Conservation (phyloP, 345 rosid species). For the Gossypium thurberi region DNA sequence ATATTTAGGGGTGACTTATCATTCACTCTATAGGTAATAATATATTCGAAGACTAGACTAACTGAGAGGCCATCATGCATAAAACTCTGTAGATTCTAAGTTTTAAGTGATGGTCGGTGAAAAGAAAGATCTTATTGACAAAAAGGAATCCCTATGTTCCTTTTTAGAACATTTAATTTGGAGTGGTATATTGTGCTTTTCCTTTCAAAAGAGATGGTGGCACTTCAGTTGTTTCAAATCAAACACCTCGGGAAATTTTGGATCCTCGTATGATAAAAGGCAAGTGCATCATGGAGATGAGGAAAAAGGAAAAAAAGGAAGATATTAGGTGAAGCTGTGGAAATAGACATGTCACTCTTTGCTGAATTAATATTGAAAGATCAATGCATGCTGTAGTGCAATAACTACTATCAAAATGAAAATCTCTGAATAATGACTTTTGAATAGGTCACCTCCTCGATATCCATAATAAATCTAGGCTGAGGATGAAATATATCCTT, state of each 20-base stretch:
- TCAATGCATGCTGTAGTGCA: slow-evolving; percentile 14
- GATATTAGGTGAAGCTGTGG: slow-evolving; percentile 18
- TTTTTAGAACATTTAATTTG: not conserved
- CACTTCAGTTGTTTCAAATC: not conserved
- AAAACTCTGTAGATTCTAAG: slow-evolving; percentile 9
- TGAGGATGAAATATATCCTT: slow-evolving; percentile 4
- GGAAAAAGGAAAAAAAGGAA: not conserved
- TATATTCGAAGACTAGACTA: not conserved
- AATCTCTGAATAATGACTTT: slow-evolving; percentile 3
- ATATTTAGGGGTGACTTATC: not conserved
- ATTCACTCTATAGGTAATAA: not conserved
- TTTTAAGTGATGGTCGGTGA: not conserved
- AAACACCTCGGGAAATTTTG: not conserved
- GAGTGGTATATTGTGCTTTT: not conserved
- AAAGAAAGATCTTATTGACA: not conserved
- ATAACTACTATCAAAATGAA: slow-evolving; percentile 8
- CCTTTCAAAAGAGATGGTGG: not conserved
- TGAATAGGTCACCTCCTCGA: slow-evolving; percentile 4
- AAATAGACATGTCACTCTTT: not conserved
- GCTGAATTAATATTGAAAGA: slow-evolving; percentile 5
- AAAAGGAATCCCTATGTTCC: not conserved
- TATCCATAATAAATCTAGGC: slow-evolving; percentile 12
- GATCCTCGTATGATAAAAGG: slow-evolving; percentile 6
- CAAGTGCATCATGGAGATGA: slow-evolving; percentile 8
- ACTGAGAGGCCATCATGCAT: not conserved